A percentile compares a stretch with the other conserved stretches of the same genome.
phyloP scores from a whole-genome alignment of 2,329 filamentous ascomycete genomes.

The Ascochyta fabae region DNA sequence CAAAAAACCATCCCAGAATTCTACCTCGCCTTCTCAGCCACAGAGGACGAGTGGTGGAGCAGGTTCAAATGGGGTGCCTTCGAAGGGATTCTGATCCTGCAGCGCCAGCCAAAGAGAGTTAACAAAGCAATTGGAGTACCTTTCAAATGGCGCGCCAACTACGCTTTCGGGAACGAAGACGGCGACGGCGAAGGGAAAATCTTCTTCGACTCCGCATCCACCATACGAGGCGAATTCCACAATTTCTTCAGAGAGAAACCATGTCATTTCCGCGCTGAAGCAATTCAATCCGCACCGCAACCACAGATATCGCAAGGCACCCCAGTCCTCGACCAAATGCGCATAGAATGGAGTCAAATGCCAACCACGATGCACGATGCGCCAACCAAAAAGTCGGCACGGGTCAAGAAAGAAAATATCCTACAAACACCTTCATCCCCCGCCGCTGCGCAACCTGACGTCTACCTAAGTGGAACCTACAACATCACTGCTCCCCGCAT shows the following conservation, averaged over 20 bases:
- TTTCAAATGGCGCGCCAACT: conserved; percentile 1
- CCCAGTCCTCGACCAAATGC: neutral
- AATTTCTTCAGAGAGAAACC: neutral
- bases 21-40: conserved; percentile 1
- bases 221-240: neutral
- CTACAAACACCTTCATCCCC: neutral
- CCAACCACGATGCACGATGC: conserved; percentile 3
- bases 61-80: conserved; percentile 1
- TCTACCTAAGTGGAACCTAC: conserved; percentile 56
- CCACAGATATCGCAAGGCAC: neutral
- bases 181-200: neutral
- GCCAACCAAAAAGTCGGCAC: neutral
- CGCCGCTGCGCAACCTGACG: neutral
- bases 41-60: conserved; percentile 5
- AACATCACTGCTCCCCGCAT: conserved; percentile 40
- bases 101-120: neutral
- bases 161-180: neutral
- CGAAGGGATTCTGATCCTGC: neutral
- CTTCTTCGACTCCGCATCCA: neutral
- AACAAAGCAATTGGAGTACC: neutral
- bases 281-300: conserved; percentile 8
- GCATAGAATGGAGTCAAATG: conserved; percentile 1
- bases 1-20: neutral
- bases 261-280: neutral
- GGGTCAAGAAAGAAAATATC: neutral